Conservation (phyloP, 176 grass and related monocot species). For the Lolium rigidum region DNA sequence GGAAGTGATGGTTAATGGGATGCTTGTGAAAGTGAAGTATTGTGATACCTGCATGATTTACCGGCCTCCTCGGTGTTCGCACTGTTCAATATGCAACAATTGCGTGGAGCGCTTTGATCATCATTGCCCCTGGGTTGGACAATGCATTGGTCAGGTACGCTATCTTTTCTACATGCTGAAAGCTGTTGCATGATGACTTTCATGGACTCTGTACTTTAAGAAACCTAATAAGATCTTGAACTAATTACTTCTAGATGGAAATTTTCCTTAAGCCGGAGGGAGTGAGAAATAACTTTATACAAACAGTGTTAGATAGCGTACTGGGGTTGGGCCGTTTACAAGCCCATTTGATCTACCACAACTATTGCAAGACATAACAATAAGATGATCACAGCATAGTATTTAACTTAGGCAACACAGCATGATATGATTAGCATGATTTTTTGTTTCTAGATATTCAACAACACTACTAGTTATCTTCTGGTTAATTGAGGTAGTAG, state of each 20-base stretch:
- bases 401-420: background rate
- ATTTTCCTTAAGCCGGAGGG: background rate
- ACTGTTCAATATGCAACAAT: conserved; percentile 93
- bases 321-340: background rate
- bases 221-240: background rate
- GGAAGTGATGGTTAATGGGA: conserved; percentile 71
- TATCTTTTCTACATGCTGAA: conserved; percentile 14
- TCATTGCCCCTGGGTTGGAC: conserved; percentile 97
- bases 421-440: conserved; percentile 14
- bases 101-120: conserved; percentile 97
- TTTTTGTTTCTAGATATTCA: background rate
- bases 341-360: background rate
- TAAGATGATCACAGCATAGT: background rate
- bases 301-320: background rate
- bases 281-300: background rate
- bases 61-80: conserved; percentile 79
- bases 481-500: conserved; percentile 5
- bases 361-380: background rate
- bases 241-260: conserved; percentile 6
- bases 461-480: background rate
- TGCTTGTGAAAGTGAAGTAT: conserved; percentile 77
- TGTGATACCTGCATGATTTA: conserved; percentile 95
- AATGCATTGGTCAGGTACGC: conserved; percentile 89
- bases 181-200: background rate
- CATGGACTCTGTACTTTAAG: background rate